phyloP scores from a whole-genome alignment of 345 rosid species.

The Schrenkiella parvula region DNA sequence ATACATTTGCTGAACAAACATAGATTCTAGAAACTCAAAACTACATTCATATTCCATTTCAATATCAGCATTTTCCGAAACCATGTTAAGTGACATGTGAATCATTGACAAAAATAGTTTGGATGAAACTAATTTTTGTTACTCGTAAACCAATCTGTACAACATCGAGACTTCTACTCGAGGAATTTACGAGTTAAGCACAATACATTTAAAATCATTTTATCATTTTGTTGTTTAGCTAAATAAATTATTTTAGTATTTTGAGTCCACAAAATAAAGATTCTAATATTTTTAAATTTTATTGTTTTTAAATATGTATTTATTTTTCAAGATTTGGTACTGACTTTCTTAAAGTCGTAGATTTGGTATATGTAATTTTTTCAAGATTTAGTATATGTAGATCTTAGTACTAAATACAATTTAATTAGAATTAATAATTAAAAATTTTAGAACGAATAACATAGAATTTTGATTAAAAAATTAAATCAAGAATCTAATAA shows the following conservation, averaged over 20 bases:
- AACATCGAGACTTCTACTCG: neutral
- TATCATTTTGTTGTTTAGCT: neutral
- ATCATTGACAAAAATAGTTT: neutral
- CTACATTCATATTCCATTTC: neutral
- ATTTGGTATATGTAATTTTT: neutral
- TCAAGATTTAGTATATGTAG: neutral
- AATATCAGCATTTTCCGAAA: neutral
- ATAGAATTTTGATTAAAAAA: neutral
- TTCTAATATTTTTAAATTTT: too few relatives aligned
- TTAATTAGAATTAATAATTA: neutral
- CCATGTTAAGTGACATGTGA: neutral
- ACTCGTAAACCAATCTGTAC: neutral
- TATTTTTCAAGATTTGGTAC: constrained; percentile 1
- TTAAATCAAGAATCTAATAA: neutral
- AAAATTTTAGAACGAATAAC: neutral
- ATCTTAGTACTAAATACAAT: neutral
- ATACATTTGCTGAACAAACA: too few relatives aligned
- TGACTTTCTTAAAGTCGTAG: neutral
- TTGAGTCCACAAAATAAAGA: too few relatives aligned
- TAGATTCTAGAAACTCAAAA: neutral
- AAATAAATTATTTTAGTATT: too few relatives aligned
- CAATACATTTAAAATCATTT: neutral
- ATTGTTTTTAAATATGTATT: constrained; percentile 14
- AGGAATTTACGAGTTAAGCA: neutral
- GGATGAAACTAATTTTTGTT: neutral